A percentile compares a stretch with the other conserved stretches of the same genome.
Conservation (phyloP, 495 filamentous ascomycete genomes). For the Jackrogersella minutella region DNA sequence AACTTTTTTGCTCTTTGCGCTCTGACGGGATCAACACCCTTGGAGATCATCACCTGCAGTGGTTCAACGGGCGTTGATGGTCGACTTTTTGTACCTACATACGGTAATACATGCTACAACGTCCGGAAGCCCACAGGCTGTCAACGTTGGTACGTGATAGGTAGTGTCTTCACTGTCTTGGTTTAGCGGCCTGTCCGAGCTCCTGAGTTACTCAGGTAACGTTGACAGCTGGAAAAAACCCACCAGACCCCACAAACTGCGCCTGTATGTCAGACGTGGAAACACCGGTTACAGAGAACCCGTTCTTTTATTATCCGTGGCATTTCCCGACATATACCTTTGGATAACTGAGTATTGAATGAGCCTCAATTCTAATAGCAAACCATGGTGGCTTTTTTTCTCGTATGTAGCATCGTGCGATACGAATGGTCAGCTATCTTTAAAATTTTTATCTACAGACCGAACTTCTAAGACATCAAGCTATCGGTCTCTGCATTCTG, state of each 20-base stretch:
- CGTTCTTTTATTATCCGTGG: slow-evolving; percentile 36
- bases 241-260: slow-evolving; percentile 23
- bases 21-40: slow-evolving; percentile 13
- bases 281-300: slow-evolving; percentile 16
- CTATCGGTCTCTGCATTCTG: not conserved
- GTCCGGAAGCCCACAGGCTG: too few relatives aligned
- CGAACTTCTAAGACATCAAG: slow-evolving; percentile 10
- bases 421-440: slow-evolving; percentile 19
- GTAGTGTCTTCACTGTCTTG: not conserved
- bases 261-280: slow-evolving; percentile 8
- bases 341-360: not conserved
- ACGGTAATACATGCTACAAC: not conserved
- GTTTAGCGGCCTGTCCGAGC: slow-evolving; percentile 4
- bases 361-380: slow-evolving; percentile 17
- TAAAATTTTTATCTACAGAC: slow-evolving; percentile 10
- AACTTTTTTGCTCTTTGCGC: slow-evolving; percentile 5
- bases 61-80: slow-evolving; percentile 10
- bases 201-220: not conserved
- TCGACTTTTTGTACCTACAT: not conserved
- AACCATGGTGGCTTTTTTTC: slow-evolving; percentile 2
- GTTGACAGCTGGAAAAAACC: slow-evolving; percentile 12
- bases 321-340: not conserved
- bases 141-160: slow-evolving; percentile 8
- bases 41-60: slow-evolving; percentile 16
- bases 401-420: slow-evolving; percentile 4